Percentiles rank a stretch among this genome's conserved stretches.
These are phyloP conservation scores for Paramarasmius palmivorus DNA, from an alignment of 1,284 basidiomycete species.

Conservation along the genomic window DNA sequence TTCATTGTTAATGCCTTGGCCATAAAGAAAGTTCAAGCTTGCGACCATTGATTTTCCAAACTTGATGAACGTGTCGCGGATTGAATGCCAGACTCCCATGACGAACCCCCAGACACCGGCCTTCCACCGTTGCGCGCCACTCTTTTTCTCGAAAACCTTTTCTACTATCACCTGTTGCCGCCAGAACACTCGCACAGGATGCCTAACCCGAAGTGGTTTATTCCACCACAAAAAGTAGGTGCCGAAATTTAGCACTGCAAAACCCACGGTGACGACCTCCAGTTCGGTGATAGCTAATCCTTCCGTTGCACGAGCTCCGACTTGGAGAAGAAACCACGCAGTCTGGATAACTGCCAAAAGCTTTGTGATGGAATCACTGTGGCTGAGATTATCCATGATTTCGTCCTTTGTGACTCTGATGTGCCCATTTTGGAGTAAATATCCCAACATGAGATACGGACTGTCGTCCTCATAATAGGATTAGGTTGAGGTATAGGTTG, in stretches of 20 bases:
- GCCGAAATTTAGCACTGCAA: not conserved
- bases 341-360: not conserved
- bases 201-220: not conserved
- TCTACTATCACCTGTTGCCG: too few species aligned
- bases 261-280: not conserved
- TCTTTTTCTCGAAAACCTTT: too few species aligned
- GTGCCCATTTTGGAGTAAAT: not conserved
- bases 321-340: not conserved
- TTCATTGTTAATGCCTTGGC: too few species aligned
- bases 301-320: not conserved
- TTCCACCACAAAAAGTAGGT: conserved; percentile 2
- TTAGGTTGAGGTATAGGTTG: too few species aligned
- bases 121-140: too few species aligned
- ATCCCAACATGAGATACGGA: not conserved
- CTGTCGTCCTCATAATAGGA: too few species aligned
- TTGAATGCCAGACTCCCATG: too few species aligned
- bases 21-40: too few species aligned
- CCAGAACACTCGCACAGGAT: too few species aligned
- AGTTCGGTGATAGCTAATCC: not conserved
- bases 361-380: not conserved
- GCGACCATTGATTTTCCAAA: too few species aligned
- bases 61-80: too few species aligned
- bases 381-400: not conserved
- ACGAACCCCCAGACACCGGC: too few species aligned
- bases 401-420: not conserved